phyloP scores from a whole-genome alignment of 176 grass and related monocot species.

The Oryza australiensis region DNA sequence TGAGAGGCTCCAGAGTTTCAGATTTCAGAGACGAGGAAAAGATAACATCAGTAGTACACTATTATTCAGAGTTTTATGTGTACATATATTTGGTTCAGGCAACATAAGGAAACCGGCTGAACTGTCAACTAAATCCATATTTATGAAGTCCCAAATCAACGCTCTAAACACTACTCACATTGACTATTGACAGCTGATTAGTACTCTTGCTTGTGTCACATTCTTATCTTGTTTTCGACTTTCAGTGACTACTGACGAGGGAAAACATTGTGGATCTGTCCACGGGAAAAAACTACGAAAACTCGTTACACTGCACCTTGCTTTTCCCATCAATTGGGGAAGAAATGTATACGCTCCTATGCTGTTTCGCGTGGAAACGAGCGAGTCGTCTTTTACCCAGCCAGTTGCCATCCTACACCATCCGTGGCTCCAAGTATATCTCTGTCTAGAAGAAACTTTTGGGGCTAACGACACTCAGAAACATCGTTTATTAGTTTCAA shows the following conservation, averaged over 20 bases:
- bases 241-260: no score
- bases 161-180: background rate
- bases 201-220: background rate
- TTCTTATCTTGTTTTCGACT: background rate
- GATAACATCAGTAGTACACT: background rate
- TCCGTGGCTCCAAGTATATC: constrained; percentile 11
- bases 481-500: background rate
- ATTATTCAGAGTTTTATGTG: background rate
- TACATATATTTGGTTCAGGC: background rate
- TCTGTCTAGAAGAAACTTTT: background rate
- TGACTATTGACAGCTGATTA: background rate
- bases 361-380: background rate
- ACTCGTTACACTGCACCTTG: background rate
- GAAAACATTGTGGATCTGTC: background rate
- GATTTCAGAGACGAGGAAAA: background rate
- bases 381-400: background rate
- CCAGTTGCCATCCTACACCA: background rate
- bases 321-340: background rate
- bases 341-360: background rate
- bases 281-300: background rate
- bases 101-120: background rate
- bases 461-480: background rate
- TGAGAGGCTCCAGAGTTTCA: background rate
- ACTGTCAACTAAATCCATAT: background rate
- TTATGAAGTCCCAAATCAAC: background rate